These are phyloP conservation scores for Aspergillus sclerotioniger DNA, from an alignment of 495 filamentous ascomycete species.

Conservation along the genomic window DNA sequence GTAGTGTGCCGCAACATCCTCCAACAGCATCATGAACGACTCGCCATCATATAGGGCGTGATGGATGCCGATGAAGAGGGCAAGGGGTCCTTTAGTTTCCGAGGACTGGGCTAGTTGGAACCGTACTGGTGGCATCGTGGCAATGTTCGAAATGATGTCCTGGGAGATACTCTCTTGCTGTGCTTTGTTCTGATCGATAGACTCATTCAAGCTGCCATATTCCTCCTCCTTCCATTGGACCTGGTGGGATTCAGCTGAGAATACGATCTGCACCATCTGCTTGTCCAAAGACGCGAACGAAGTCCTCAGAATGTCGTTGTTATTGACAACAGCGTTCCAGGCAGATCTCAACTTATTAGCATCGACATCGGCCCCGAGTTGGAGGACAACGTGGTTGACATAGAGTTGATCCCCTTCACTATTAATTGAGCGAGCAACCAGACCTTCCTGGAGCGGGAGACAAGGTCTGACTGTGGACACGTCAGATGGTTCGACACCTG, in stretches of 20 bases:
- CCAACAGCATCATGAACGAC: constrained; percentile 67
- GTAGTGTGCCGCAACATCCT: constrained; percentile 48
- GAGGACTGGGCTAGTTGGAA: constrained; percentile 21
- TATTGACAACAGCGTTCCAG: constrained; percentile 50
- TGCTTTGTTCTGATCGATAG: constrained; percentile 4
- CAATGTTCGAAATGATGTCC: constrained; percentile 28
- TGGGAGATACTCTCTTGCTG: constrained; percentile 17
- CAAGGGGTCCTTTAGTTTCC: constrained; percentile 11
- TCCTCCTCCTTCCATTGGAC: constrained; percentile 23
- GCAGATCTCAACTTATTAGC: constrained; percentile 50
- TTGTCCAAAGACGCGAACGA: constrained; percentile 54
- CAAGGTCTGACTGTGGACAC: constrained; percentile 30
- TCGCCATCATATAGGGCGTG: constrained; percentile 89
- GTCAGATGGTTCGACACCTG: constrained; percentile 8
- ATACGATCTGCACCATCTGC: constrained; percentile 67
- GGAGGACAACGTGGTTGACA: constrained; percentile 72
- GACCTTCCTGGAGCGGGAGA: constrained; percentile 73
- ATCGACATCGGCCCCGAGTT: constrained; percentile 51
- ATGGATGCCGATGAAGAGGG: constrained; percentile 31
- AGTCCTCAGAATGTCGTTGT: constrained; percentile 66
- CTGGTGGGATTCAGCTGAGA: constrained; percentile 19
- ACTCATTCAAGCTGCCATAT: constrained; percentile 17
- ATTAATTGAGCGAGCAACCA: constrained; percentile 70
- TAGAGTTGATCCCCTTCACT: constrained; percentile 62
- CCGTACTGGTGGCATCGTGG: constrained; percentile 23